These are phyloP conservation scores for Apiospora hydei DNA, from an alignment of 2,329 filamentous ascomycete species.

Conservation along the genomic window DNA sequence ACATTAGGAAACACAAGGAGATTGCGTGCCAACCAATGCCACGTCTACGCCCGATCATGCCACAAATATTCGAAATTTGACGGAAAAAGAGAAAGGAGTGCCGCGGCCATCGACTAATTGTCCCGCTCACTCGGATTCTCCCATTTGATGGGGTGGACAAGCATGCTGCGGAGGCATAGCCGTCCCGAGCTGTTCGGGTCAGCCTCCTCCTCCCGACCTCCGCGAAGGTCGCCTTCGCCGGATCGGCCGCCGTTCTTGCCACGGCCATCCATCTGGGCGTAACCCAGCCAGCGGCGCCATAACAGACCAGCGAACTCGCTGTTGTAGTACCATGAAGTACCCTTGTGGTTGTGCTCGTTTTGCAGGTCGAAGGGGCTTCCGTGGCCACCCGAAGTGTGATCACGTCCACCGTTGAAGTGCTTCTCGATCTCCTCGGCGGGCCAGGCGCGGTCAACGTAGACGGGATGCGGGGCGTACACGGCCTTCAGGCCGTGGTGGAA, in stretches of 20 bases:
- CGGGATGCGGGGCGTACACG: slow-evolving; percentile 81
- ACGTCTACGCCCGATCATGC: slow-evolving; percentile 15
- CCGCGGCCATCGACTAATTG: slow-evolving; percentile 29
- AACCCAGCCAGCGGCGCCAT: slow-evolving; percentile 80
- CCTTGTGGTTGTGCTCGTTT: slow-evolving; percentile 84
- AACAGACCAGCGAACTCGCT: slow-evolving; percentile 78
- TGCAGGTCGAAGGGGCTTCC: slow-evolving; percentile 72
- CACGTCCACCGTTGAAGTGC: slow-evolving; percentile 81
- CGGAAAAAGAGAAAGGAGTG: slow-evolving; percentile 24
- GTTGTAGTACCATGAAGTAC: slow-evolving; percentile 86
- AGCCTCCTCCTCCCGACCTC: slow-evolving; percentile 61
- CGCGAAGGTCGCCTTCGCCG: slow-evolving; percentile 55
- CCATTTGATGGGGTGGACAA: slow-evolving; percentile 83
- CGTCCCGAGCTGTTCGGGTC: slow-evolving; percentile 60
- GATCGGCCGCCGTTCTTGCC: slow-evolving; percentile 57
- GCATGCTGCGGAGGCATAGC: slow-evolving; percentile 81
- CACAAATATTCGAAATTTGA: slow-evolving; percentile 2
- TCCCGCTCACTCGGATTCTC: slow-evolving; percentile 58
- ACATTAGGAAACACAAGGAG: background rate
- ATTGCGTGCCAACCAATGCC: slow-evolving; percentile 10
- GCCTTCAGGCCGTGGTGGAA: slow-evolving; percentile 81
- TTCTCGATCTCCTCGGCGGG: slow-evolving; percentile 70
- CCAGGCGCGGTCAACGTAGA: slow-evolving; percentile 82
- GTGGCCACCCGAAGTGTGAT: slow-evolving; percentile 68
- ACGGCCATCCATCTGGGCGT: slow-evolving; percentile 59